Conservation (phyloP, 176 grass and related monocot genomes). For the Coix lacrymajobi region DNA sequence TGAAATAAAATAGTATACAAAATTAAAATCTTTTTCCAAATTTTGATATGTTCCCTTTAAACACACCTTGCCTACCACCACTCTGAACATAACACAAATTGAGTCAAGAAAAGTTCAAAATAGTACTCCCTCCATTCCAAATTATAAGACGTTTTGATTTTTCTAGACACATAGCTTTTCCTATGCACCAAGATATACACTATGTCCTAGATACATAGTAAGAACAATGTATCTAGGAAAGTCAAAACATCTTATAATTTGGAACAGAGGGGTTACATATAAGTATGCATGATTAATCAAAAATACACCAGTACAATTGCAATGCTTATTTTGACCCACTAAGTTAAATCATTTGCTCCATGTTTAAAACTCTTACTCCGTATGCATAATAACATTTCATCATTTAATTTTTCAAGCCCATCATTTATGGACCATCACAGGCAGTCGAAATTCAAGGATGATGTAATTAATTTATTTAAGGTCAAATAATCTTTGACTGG, state of each 20-base stretch:
- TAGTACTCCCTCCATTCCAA: neutral
- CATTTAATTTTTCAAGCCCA: slow-evolving; percentile 14
- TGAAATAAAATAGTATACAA: neutral
- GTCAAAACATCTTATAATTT: neutral
- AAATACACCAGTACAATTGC: neutral
- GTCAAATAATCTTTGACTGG: neutral
- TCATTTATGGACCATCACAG: slow-evolving; percentile 12
- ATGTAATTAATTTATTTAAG: neutral
- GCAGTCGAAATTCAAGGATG: slow-evolving; percentile 4
- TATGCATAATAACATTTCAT: slow-evolving; percentile 4
- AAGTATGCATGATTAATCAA: neutral
- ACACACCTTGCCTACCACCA: neutral
- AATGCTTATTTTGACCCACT: neutral
- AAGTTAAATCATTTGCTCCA: neutral
- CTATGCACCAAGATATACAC: neutral
- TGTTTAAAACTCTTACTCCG: neutral
- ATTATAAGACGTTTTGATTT: neutral
- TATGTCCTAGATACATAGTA: neutral
- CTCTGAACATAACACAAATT: neutral
- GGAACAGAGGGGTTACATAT: neutral
- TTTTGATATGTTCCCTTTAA: neutral
- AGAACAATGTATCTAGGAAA: neutral
- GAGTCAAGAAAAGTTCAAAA: neutral
- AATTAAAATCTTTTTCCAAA: neutral
- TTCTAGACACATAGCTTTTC: neutral